Evolutionary conservation across 257 asterid genomes (phyloP), one percentile per base, ranked within the genome.

Genomic region (Scutellaria minor): DNA sequence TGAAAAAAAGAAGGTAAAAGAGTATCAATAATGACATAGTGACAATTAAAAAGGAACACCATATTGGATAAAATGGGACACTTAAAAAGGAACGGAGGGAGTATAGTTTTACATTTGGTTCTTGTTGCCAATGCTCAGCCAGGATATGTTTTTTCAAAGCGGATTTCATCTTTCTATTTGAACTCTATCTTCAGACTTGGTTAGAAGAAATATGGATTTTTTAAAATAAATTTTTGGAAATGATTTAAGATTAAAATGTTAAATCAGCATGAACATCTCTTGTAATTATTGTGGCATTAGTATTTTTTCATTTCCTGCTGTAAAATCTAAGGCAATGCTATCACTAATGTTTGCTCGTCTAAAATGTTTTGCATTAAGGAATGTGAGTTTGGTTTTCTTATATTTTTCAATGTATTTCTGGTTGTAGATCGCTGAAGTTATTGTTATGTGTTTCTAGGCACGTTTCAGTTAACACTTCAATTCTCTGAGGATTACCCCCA

Each of bases 401-500:
- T 37, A 62, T 2, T 40, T 18, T 27, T 39, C 20, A 39, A 1
- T 59, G 18, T 2, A 5, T 27, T 11, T 51, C 9, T 41, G 5
- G 15, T 60, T 72, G n/a, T 78, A 61, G 0, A 7, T 45, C 11
- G 57, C 18, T 41, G 58, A 63, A 55, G 57, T 53, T 70, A n/a
- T 40, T 53, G 3, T 73, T 66, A 18, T 50, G 59, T 71, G 37
- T n/a, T 66, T 71, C 14, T 70, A 92, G 98, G 98, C 72, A 93
- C 97, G 78, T 93, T 93, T 77, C 89, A 89, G 87, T 75, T 93
- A 85, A 90, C 98, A 7, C 95, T 93, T 45, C 97, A 90, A 53
- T 90, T 93, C 83, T 63, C 85, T 0, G 98, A 93, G 82, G 98
- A 93, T 77, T 93, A 93, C 81, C 98, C 98, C 98, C 98, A 48